phyloP scores from a whole-genome alignment of 768 basidiomycete genomes.

The Termitomyces sp. region DNA sequence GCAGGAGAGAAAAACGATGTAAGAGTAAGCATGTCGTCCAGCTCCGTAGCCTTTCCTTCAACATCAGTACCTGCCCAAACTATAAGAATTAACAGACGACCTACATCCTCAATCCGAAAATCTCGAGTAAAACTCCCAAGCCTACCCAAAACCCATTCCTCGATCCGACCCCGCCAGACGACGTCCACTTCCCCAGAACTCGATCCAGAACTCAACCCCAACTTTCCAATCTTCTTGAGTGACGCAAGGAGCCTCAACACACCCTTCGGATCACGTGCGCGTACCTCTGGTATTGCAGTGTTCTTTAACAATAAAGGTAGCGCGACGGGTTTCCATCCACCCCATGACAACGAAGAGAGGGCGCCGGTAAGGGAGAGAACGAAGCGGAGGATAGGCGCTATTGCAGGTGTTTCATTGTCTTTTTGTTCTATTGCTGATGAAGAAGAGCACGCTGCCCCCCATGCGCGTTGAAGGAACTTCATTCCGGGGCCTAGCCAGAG shows the following conservation, averaged over 20 bases:
- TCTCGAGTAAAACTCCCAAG: conserved; percentile 32
- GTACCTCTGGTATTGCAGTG: conserved; percentile 36
- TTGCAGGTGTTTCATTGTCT: not conserved
- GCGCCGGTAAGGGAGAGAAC: conserved; percentile 54
- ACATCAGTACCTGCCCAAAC: not conserved
- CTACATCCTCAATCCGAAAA: conserved; percentile 39
- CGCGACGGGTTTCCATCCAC: conserved; percentile 72
- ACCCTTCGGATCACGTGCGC: conserved; percentile 38
- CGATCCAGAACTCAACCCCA: conserved; percentile 51
- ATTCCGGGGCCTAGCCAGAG: conserved; percentile 54
- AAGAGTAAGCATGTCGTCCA: conserved; percentile 54
- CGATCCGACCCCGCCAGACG: conserved; percentile 44
- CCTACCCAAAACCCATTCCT: conserved; percentile 43
- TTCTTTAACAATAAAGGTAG: conserved; percentile 55
- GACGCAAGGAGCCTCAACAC: conserved; percentile 49
- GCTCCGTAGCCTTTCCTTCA: conserved; percentile 30
- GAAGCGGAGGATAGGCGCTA: conserved; percentile 25
- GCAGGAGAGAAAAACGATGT: conserved; percentile 47
- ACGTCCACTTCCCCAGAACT: conserved; percentile 43
- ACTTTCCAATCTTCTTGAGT: conserved; percentile 42
- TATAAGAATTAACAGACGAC: not conserved
- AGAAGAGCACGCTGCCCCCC: conserved; percentile 26
- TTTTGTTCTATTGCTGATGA: not conserved
- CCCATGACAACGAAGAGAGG: conserved; percentile 66
- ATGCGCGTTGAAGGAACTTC: conserved; percentile 50